A percentile compares a stretch with the other conserved stretches of the same genome.
These are phyloP conservation scores for Juncus inflexus DNA, from an alignment of 176 grass and related monocot genomes.

Conservation along the genomic window DNA sequence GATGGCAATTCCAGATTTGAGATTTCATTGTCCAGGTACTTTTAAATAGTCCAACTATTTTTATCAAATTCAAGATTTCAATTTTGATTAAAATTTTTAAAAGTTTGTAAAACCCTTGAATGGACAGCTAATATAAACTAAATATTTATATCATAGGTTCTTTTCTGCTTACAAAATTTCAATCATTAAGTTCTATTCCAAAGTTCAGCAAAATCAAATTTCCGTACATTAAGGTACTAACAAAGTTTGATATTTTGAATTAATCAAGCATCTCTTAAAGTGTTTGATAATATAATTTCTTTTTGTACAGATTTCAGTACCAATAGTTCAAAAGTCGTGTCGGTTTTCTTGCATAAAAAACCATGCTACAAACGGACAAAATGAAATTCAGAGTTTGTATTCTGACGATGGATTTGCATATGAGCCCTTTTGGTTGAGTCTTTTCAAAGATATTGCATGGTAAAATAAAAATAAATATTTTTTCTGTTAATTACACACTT, in stretches of 20 bases:
- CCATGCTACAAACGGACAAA: slow-evolving; percentile 26
- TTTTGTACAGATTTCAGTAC: slow-evolving; percentile 16
- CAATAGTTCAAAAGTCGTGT: slow-evolving; percentile 5
- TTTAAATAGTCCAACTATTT: too few relatives aligned
- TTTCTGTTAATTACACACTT: slow-evolving; percentile 3
- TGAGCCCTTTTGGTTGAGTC: slow-evolving; percentile 39
- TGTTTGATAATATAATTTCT: background rate
- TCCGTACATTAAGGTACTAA: slow-evolving; percentile 24
- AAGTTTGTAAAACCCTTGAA: too few relatives aligned
- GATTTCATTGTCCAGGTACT: too few relatives aligned
- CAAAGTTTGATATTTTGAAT: background rate
- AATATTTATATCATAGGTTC: slow-evolving; percentile 19
- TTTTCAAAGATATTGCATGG: slow-evolving; percentile 36
- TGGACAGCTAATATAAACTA: background rate
- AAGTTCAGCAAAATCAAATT: slow-evolving; percentile 19
- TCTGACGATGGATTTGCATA: slow-evolving; percentile 20
- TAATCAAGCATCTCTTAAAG: background rate
- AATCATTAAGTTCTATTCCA: background rate
- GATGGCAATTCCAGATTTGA: too few relatives aligned
- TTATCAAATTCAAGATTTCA: too few relatives aligned
- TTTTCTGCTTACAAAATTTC: slow-evolving; percentile 8
- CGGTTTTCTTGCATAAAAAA: slow-evolving; percentile 10
- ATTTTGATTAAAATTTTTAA: too few relatives aligned
- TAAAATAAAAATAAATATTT: too few relatives aligned
- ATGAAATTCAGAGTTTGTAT: slow-evolving; percentile 12